Conservation (phyloP, 441 rosid genomes). For the Pelargonium myrrhifolium region DNA sequence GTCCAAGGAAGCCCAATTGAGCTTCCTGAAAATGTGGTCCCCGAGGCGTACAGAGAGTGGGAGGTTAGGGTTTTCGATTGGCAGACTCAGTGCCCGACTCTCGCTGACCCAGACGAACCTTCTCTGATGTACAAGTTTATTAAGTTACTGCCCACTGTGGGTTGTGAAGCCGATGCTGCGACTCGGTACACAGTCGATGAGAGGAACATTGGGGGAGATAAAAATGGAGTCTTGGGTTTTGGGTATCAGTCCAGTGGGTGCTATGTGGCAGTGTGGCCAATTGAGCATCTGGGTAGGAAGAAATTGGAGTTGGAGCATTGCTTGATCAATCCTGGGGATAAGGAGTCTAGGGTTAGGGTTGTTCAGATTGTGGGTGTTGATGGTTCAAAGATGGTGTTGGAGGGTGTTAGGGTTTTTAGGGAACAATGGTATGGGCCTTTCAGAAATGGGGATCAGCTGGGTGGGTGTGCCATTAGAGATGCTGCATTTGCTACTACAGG, state of each 20-base stretch:
- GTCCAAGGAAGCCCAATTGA: constrained; percentile 57
- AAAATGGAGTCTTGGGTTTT: constrained; percentile 40
- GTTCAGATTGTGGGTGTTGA: constrained; percentile 36
- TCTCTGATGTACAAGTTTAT: constrained; percentile 49
- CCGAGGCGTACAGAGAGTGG: constrained; percentile 88
- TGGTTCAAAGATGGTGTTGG: constrained; percentile 30
- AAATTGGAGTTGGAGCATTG: constrained; percentile 72
- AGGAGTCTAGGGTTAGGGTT: constrained; percentile 75
- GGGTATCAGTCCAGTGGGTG: constrained; percentile 61
- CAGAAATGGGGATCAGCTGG: constrained; percentile 76
- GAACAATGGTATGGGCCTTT: constrained; percentile 89
- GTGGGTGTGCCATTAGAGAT: constrained; percentile 74
- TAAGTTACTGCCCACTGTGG: constrained; percentile 89
- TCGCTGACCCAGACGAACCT: constrained; percentile 40
- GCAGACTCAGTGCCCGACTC: constrained; percentile 95
- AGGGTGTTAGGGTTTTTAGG: constrained; percentile 49
- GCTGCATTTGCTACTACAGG: constrained; percentile 75
- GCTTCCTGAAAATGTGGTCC: constrained; percentile 77
- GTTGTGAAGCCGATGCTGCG: constrained; percentile 96
- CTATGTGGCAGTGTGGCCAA: constrained; percentile 66
- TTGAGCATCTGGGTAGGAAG: constrained; percentile 15
- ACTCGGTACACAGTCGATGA: constrained; percentile 53
- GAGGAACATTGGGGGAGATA: constrained; percentile 35
- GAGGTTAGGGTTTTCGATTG: constrained; percentile 88
- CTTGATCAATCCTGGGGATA: constrained; percentile 64